Conservation (phyloP, 1,139 yeast species). For the Sugiyamaella paludigena region DNA sequence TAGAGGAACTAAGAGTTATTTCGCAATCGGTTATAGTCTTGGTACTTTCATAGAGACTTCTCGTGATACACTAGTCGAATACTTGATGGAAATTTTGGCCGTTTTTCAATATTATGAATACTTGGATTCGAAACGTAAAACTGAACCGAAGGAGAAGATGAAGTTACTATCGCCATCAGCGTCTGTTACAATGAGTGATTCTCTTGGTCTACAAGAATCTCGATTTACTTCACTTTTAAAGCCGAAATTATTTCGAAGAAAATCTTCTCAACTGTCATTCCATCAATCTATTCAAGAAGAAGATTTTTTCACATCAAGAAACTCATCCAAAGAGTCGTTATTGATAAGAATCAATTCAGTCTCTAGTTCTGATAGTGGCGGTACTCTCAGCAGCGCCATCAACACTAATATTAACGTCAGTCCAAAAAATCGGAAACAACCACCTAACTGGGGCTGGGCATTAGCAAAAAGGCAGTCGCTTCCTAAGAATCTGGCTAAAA, state of each 20-base stretch:
- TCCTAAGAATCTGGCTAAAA: conserved; percentile 7
- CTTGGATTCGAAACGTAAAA: background rate
- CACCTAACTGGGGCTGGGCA: no score
- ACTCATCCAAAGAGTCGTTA: background rate
- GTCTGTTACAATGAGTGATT: no score
- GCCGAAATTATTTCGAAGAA: no score
- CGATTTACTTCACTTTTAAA: no score
- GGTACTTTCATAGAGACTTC: conserved; percentile 2
- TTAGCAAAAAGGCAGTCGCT: background rate
- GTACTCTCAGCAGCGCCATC: no score
- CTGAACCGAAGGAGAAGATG: background rate
- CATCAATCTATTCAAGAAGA: no score
- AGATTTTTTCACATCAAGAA: no score
- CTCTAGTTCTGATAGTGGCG: no score
- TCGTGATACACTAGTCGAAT: background rate
- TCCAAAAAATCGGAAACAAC: no score
- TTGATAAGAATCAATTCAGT: background rate
- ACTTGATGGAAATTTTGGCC: conserved; percentile 3
- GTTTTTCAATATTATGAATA: conserved; percentile 9
- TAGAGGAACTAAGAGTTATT: conserved; percentile 5
- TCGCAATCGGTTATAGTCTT: conserved; percentile 3
- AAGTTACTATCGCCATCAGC: background rate
- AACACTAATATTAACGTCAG: no score
- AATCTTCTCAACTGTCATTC: no score
- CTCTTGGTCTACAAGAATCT: no score